Percentiles rank a stretch among this genome's conserved stretches.
Evolutionary conservation across 345 rosid species (phyloP).

Genomic region (Kernera saxatilis): DNA sequence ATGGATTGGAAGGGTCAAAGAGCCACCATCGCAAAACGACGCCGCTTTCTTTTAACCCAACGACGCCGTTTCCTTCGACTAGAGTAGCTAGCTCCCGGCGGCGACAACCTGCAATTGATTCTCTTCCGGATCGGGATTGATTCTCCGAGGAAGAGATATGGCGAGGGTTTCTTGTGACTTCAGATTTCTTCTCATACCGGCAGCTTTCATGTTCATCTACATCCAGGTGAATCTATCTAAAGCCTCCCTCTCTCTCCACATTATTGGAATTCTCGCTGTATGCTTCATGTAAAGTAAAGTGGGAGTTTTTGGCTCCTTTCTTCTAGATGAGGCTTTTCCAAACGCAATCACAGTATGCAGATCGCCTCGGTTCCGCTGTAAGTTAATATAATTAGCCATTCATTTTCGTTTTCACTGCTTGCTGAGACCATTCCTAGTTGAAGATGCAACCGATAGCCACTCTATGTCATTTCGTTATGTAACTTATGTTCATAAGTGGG

Average conservation of each 20-base stretch:
- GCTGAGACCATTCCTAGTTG: background rate
- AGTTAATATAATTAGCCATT: constrained; percentile 5
- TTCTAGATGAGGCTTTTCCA: constrained; percentile 70
- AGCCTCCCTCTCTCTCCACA: background rate
- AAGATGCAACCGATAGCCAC: background rate
- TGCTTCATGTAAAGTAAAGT: background rate
- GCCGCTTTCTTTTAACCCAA: background rate
- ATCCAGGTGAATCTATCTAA: constrained; percentile 75
- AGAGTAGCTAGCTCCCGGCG: too few species aligned
- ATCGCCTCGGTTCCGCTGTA: constrained; percentile 74
- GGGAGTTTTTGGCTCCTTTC: background rate
- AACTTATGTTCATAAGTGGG: background rate
- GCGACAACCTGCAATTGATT: too few species aligned
- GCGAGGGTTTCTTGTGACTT: constrained; percentile 55
- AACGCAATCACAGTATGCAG: constrained; percentile 76
- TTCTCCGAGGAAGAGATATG: constrained; percentile 34
- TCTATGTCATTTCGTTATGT: background rate
- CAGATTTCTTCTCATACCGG: constrained; percentile 71
- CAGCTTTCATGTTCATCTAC: constrained; percentile 67
- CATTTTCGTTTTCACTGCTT: background rate
- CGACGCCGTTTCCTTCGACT: constrained; percentile 18
- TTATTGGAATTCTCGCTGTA: background rate
- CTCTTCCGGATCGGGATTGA: too few species aligned
- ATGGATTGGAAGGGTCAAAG: background rate
- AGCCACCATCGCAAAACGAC: background rate